Base-by-base conservation (phyloP, 2,329 filamentous ascomycete species). In the Alternaria viburni region DNA sequence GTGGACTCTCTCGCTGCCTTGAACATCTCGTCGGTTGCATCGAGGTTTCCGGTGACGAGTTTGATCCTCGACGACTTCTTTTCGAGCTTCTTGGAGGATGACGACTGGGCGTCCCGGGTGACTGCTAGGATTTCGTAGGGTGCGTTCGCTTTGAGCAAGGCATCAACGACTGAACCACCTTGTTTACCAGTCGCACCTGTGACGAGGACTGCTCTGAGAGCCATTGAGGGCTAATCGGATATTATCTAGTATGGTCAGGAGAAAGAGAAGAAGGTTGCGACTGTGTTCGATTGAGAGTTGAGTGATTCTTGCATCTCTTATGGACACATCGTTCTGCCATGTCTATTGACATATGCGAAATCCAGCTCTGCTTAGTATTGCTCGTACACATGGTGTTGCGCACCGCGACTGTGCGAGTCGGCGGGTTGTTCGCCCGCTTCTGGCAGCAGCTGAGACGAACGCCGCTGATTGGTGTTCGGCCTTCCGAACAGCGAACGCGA, bases 51-150 rank as follows among this genome's bases (percentile, higher is more conserved):
- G 55, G 86, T 77, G 4, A 90, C 79, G 2, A 89, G 68, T 41
- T 81, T 84, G 71, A 89, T 83, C 17, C 82, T 84, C 12, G 79
- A 56, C 0, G 82, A 84, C 65, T 83, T 79, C 9, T 78, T 59
- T 6, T 76, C 69, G 10, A 88, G 82, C 21, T 79, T 81, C 69
- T 87, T 81, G 2, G 87, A 85, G 1, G 81, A 82, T 4, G 76
- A 56, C 0, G 86, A 86, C 36, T 79, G 72, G 1, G 82, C 68
- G 66, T 88, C 81, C 59, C 88, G 83, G 3, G 87, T 89, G 23
- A 89, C 79, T 9, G 87, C 88, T 10, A 88, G 80, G 45, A 89
- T 86, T 15, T 85, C 79, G 62, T 86, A 83, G 17, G 74, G 61
- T 32, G 77, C 66, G 54, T 75, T 68, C 6, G 76, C 62, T 49